These are phyloP conservation scores for Hemerocallis citrina DNA, from an alignment of 106 monocot genomes.

Conservation along the genomic window DNA sequence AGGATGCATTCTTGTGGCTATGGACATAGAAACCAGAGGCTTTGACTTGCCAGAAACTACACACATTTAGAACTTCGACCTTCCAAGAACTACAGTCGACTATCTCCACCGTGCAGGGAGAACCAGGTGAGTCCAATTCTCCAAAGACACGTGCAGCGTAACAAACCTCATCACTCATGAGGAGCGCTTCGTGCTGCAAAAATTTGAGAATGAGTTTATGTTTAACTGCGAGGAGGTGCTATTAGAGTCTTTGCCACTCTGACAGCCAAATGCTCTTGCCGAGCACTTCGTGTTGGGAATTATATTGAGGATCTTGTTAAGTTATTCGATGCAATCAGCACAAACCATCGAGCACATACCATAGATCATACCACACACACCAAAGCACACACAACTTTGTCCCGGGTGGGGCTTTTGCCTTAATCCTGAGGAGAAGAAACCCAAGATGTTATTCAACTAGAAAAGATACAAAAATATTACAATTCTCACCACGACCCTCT, in stretches of 20 bases:
- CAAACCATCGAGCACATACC: no score
- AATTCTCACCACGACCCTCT: no score
- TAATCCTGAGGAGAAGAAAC: no score
- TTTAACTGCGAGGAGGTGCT: conserved; percentile 41
- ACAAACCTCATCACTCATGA: conserved; percentile 59
- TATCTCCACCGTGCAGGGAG: conserved; percentile 93
- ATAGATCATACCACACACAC: no score
- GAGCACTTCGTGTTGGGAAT: no score
- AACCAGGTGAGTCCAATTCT: conserved; percentile 65
- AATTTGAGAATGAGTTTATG: conserved; percentile 79
- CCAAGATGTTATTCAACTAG: no score
- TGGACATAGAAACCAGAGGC: conserved; percentile 86
- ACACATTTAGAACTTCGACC: conserved; percentile 91
- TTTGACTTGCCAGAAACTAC: conserved; percentile 87
- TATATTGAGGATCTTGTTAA: no score
- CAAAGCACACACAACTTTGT: no score
- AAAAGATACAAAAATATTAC: no score
- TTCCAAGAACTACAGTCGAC: conserved; percentile 59
- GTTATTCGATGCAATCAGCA: no score
- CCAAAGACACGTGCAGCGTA: conserved; percentile 46
- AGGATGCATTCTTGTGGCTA: conserved; percentile 73
- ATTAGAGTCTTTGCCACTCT: background rate
- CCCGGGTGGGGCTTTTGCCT: no score
- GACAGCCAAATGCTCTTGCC: no score
- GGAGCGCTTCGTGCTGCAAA: conserved; percentile 82